Conservation (phyloP, 139 green algal species). For the Tetraselmis chui region DNA sequence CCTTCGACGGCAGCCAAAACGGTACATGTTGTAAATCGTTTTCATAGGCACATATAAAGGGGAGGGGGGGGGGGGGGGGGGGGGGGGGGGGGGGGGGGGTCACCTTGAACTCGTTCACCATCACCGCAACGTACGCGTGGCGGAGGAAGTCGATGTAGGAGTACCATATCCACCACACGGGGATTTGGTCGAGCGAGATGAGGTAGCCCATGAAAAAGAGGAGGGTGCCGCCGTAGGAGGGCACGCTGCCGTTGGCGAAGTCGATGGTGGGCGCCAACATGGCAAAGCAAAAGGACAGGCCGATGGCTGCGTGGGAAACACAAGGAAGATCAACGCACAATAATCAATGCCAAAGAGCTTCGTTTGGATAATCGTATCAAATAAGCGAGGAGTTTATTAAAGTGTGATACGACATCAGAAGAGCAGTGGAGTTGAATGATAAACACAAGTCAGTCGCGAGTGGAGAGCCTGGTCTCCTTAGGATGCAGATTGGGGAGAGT, state of each 20-base stretch:
- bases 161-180: slow-evolving; percentile 47
- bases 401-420: too few relatives aligned
- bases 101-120: slow-evolving; percentile 49
- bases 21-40: too few relatives aligned
- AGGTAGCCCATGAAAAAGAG: slow-evolving; percentile 42
- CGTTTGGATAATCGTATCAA: too few relatives aligned
- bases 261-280: slow-evolving; percentile 2
- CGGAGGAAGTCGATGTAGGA: slow-evolving; percentile 44
- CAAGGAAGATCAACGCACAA: not conserved
- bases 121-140: slow-evolving; percentile 45
- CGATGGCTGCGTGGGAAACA: not conserved
- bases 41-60: too few relatives aligned
- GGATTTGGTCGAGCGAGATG: slow-evolving; percentile 43
- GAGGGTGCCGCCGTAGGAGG: not conserved
- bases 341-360: too few relatives aligned
- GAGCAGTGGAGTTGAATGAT: too few relatives aligned
- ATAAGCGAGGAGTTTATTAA: too few relatives aligned
- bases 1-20: too few relatives aligned
- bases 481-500: too few relatives aligned
- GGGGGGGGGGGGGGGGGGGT: not conserved
- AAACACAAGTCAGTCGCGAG: too few relatives aligned
- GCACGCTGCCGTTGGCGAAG: slow-evolving; percentile 10
- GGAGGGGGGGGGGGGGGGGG: too few relatives aligned
- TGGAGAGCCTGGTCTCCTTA: too few relatives aligned
- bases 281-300: not conserved